A percentile compares a stretch with the other conserved stretches of the same genome.
Conservation (phyloP, 352 stramenopile species). For the Globisporangium polare region DNA sequence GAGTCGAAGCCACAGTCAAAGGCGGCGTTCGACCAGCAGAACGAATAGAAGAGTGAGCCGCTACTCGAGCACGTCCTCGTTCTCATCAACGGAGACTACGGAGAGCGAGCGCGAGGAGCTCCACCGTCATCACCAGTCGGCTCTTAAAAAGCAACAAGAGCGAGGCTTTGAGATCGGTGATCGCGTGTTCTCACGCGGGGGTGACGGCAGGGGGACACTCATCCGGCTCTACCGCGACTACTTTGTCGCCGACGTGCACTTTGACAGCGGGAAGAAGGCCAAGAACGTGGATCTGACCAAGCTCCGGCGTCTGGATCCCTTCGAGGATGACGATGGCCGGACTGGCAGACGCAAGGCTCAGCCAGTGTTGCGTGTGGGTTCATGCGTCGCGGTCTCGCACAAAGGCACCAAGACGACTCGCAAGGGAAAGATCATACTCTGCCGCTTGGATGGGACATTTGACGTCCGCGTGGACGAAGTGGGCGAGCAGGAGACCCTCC, state of each 20-base stretch:
- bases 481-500: constrained; percentile 34
- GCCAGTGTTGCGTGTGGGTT: constrained; percentile 16
- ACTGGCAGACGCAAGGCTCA: background rate
- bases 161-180: constrained; percentile 46
- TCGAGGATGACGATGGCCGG: constrained; percentile 1
- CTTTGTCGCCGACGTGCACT: constrained; percentile 66
- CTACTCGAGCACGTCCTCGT: constrained; percentile 6
- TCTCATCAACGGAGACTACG: constrained; percentile 7
- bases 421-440: constrained; percentile 44
- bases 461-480: constrained; percentile 57
- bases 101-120: constrained; percentile 9
- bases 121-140: background rate
- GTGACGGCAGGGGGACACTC: constrained; percentile 43
- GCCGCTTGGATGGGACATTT: constrained; percentile 54
- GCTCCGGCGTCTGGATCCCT: constrained; percentile 21
- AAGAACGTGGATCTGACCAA: constrained; percentile 61
- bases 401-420: constrained; percentile 51
- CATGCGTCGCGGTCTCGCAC: constrained; percentile 33
- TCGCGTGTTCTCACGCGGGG: constrained; percentile 32
- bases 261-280: constrained; percentile 46
- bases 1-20: background rate
- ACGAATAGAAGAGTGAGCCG: background rate
- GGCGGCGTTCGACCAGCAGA: background rate
- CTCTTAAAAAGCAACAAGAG: background rate
- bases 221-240: constrained; percentile 62